phyloP scores from a whole-genome alignment of 176 grass and related monocot species.

The Oryza punctata region DNA sequence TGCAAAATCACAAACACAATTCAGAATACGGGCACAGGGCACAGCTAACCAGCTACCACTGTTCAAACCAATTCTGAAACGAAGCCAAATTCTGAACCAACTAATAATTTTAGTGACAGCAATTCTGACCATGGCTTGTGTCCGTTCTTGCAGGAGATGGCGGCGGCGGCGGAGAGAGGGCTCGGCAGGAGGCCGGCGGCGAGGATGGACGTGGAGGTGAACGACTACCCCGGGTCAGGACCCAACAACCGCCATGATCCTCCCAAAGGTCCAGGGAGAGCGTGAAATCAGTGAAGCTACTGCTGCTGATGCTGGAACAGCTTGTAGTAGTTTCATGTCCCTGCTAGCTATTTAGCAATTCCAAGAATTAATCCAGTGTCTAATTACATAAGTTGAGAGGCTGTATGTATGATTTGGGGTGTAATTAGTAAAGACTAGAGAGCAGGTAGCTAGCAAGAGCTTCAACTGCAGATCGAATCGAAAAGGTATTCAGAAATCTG shows the following conservation, averaged over 20 bases:
- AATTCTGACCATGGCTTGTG: neutral
- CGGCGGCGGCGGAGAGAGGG: neutral
- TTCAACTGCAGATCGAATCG: neutral
- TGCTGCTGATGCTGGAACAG: neutral
- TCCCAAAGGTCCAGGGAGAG: conserved; percentile 41
- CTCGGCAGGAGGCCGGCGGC: neutral
- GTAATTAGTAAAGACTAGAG: neutral
- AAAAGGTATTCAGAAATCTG: neutral
- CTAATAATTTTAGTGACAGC: too few relatives aligned
- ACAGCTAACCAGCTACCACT: too few relatives aligned
- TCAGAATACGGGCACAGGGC: too few relatives aligned
- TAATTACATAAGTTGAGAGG: neutral
- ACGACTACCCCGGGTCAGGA: conserved; percentile 47
- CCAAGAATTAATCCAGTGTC: neutral
- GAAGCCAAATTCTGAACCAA: too few relatives aligned
- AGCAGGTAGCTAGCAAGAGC: neutral
- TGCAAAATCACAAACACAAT: too few relatives aligned
- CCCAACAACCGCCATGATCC: conserved; percentile 45
- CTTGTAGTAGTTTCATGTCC: neutral
- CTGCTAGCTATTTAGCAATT: neutral
- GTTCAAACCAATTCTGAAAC: too few relatives aligned
- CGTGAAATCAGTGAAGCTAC: conserved; percentile 23
- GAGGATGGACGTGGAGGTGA: conserved; percentile 56
- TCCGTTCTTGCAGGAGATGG: neutral
- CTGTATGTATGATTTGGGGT: neutral